Evolutionary conservation across 1,284 basidiomycete species (phyloP), one percentile per base, ranked within the genome.

Genomic region (Austroboletus niveus): DNA sequence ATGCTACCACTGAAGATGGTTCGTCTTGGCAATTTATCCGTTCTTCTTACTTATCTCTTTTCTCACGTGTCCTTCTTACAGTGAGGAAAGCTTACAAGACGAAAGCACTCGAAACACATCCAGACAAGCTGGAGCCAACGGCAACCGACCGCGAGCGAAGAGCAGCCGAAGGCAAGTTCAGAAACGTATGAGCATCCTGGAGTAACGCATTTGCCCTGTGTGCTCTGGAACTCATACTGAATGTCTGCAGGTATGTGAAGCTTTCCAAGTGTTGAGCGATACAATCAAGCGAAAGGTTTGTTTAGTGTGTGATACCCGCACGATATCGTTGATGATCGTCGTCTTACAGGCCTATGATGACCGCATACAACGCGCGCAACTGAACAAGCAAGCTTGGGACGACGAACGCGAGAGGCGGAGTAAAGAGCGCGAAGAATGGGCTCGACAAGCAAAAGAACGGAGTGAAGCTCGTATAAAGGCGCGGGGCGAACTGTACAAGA

Each of bases 11-110:
- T 10, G 72, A 73, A 4, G 72, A 75, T 53, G 64, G 71, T 73
- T 42, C 20, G 72, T 68, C 24, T 8, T 51, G 30, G 47, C 42
- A 7, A 34, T 42, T 32, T 29, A 7, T 32, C 20, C 12, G 1
- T 34, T 38, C n/a, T 30, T 43, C 44, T 29, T 32, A 29, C 27
- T 17, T 31, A 2, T 24, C 17, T 29, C 8, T 17, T 42, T 48
- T 47, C 43, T 55, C 3, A 54, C 48, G 22, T 5, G 8, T 27
- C 30, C 38, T 24, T 35, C 14, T 20, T 22, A 17, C 53, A 86
- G 84, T 86, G 53, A 78, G 80, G 49, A 81, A 74, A 60, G 84
- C 82, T 3, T 86, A 85, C 66, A 80, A 76, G 57, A 76, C 75
- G 54, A 78, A 75, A 53, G 82, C 78, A 9, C 70, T 86, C 30